Evolutionary conservation across 441 rosid species (phyloP), one percentile per base, ranked within the genome.

Genomic region (Theobroma grandiflorum): DNA sequence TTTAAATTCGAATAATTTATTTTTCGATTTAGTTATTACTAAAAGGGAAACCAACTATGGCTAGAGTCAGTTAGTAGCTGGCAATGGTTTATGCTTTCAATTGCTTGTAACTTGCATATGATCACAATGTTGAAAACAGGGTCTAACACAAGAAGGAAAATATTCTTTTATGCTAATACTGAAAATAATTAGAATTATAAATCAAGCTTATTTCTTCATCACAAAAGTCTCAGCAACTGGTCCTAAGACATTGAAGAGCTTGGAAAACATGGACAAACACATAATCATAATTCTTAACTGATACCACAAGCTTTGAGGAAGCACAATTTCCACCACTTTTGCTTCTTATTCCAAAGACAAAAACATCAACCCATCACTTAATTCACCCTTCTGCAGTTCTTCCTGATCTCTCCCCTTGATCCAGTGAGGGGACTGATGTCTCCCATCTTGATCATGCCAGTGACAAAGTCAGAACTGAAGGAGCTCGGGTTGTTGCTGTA

Each of bases 391-490:
- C 96, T 87, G 57, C 97, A 95, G 66, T 91, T 86, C 86, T 85
- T 91, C 78, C 98, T 82, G 53, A 92, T 85, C 86, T 95, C 98
- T 57, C 98, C 98, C 1, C 42, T 82, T 43, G 90, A 87, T 68
- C 98, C 97, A 2, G 94, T 93, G 85, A 95, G 91, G 4, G 98
- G 98, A 40, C 84, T 92, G 35, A 90, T 95, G 63, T 93, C 95
- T 74, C 97, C 98, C 98, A 95, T 95, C 85, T 87, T 93, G 76
- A 92, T 93, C 97, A 95, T 92, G 72, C 87, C 95, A 59, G 92
- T 37, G 16, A 68, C 82, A 55, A 92, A 95, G 76, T 92, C 98
- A 1, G 93, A 88, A 37, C 3, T 81, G 86, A 95, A 95, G 63
- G 83, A 84, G 58, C 59, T 68, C 4, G 87, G 85, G 40, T 22